Conservation (phyloP, 495 filamentous ascomycete species). For the Penicillium malachiteum region DNA sequence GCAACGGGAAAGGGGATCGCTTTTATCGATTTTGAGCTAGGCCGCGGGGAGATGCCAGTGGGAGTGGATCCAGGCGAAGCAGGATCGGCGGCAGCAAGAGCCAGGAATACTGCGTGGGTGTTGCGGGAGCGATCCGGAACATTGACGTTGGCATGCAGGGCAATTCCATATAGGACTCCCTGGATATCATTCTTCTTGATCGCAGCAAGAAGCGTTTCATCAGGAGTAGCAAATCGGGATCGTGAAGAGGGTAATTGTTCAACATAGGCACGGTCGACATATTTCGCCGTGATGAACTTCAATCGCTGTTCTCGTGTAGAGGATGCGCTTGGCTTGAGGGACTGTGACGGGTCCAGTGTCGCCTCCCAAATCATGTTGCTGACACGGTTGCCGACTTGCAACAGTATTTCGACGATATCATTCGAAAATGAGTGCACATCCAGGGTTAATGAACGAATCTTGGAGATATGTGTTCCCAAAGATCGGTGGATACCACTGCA, state of each 20-base stretch:
- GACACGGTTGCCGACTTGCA: conserved; percentile 88
- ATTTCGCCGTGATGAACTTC: conserved; percentile 92
- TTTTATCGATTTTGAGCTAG: conserved; percentile 41
- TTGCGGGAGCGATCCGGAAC: conserved; percentile 80
- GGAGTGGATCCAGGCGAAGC: conserved; percentile 61
- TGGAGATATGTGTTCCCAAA: conserved; percentile 95
- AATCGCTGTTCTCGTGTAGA: conserved; percentile 87
- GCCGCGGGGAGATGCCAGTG: conserved; percentile 34
- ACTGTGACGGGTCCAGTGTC: conserved; percentile 62
- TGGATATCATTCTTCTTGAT: conserved; percentile 94
- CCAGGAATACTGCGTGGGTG: conserved; percentile 85
- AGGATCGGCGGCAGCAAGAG: conserved; percentile 91
- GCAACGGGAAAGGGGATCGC: conserved; percentile 76
- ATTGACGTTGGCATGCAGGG: conserved; percentile 85
- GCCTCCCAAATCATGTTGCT: conserved; percentile 98
- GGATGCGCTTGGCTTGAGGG: conserved; percentile 65
- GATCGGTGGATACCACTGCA: conserved; percentile 98
- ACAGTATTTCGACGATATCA: conserved; percentile 91
- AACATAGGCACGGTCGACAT: conserved; percentile 80
- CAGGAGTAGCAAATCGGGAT: conserved; percentile 74
- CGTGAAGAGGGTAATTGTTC: conserved; percentile 70
- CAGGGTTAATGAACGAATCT: conserved; percentile 91
- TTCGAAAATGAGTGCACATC: conserved; percentile 94
- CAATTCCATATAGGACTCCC: conserved; percentile 86
- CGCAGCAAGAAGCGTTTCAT: conserved; percentile 88